Percentiles rank a stretch among this genome's conserved stretches.
These are phyloP conservation scores for Solanum hybrid DNA, from an alignment of 305 asterid genomes.

Conservation along the genomic window DNA sequence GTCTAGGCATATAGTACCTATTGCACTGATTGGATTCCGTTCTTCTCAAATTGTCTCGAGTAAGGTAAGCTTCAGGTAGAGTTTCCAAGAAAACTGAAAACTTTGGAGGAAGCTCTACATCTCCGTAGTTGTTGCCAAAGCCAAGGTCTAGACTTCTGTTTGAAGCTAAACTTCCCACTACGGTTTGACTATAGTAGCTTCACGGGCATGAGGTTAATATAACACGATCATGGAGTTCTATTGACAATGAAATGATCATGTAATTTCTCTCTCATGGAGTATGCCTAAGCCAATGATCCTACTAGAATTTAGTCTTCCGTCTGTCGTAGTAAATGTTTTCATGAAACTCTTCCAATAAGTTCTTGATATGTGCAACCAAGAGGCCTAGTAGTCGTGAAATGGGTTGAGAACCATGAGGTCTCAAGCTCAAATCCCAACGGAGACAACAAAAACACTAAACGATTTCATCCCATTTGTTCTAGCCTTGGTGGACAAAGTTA, in stretches of 20 bases:
- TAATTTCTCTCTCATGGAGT: not conserved
- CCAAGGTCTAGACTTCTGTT: not conserved
- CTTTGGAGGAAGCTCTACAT: too few relatives aligned
- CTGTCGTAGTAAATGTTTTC: not conserved
- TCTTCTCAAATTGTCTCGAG: not conserved
- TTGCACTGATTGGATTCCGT: not conserved
- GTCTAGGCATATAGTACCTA: not conserved
- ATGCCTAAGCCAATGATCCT: not conserved
- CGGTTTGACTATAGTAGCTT: not conserved
- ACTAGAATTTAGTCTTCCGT: not conserved
- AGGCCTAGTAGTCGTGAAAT: too few relatives aligned
- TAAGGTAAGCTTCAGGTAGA: not conserved
- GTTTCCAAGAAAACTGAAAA: not conserved
- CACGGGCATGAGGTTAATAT: not conserved
- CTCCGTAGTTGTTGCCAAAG: not conserved
- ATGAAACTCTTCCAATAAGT: not conserved
- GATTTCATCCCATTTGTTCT: not conserved
- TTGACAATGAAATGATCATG: too few relatives aligned
- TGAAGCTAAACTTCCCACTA: not conserved
- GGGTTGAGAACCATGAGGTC: too few relatives aligned
- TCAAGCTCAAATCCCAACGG: too few relatives aligned
- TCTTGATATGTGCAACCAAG: not conserved
- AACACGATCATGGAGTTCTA: not conserved
- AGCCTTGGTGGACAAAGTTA: not conserved
- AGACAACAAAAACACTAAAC: too few relatives aligned